These are phyloP conservation scores for Metschnikowia cubensis DNA, from an alignment of 805 yeast species.

Conservation along the genomic window DNA sequence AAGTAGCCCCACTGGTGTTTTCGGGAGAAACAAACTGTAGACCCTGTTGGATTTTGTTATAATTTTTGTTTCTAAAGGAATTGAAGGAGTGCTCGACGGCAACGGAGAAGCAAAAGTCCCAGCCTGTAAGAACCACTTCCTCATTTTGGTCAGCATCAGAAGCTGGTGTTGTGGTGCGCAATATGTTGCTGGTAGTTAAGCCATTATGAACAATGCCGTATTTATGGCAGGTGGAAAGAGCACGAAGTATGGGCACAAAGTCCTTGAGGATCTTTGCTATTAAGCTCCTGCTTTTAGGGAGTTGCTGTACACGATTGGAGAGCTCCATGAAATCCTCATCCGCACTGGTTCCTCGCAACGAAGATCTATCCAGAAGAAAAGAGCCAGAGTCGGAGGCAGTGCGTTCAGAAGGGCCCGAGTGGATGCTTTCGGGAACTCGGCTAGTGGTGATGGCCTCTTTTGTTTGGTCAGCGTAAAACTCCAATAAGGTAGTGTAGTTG, in stretches of 20 bases:
- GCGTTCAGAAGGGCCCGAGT: constrained; percentile 12
- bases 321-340: constrained; percentile 16
- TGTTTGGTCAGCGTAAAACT: constrained; percentile 10
- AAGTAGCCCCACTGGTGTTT: constrained; percentile 35
- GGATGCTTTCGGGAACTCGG: constrained; percentile 11
- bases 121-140: constrained; percentile 40
- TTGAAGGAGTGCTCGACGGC: constrained; percentile 39
- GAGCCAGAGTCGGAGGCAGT: constrained; percentile 5
- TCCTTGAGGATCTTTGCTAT: constrained; percentile 23
- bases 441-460: constrained; percentile 5
- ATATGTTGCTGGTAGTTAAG: constrained; percentile 35
- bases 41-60: constrained; percentile 33
- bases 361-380: constrained; percentile 6
- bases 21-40: constrained; percentile 52
- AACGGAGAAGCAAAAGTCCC: constrained; percentile 46
- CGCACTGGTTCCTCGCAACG: constrained; percentile 5
- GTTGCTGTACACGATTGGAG: constrained; percentile 14
- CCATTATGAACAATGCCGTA: constrained; percentile 47
- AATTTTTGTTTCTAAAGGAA: constrained; percentile 41
- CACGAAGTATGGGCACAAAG: constrained; percentile 21
- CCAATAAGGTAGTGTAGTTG: constrained; percentile 16
- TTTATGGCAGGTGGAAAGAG: constrained; percentile 28
- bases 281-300: constrained; percentile 17
- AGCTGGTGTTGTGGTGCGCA: constrained; percentile 27
- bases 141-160: constrained; percentile 1